A percentile compares a stretch with the other conserved stretches of the same genome.
These are phyloP conservation scores for Pyrenophora tritici-repentis DNA, from an alignment of 2,329 filamentous ascomycete genomes.

Conservation along the genomic window DNA sequence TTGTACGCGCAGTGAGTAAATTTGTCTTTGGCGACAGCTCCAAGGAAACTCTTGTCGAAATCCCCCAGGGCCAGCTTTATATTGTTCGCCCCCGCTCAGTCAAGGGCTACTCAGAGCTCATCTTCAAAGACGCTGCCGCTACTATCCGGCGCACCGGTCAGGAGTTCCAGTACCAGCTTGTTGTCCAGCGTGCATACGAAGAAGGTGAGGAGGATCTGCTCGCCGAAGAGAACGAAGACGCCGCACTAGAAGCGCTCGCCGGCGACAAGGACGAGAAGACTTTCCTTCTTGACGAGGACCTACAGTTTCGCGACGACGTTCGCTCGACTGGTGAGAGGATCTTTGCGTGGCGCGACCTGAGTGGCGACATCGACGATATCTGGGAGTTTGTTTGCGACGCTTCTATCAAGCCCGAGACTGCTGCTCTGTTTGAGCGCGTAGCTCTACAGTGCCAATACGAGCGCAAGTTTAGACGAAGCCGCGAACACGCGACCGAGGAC, in stretches of 20 bases:
- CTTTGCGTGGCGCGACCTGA: constrained; percentile 92
- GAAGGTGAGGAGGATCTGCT: constrained; percentile 93
- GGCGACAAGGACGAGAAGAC: constrained; percentile 95
- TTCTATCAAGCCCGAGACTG: constrained; percentile 70
- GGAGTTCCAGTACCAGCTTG: constrained; percentile 96
- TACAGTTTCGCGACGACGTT: constrained; percentile 85
- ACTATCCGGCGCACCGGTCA: constrained; percentile 91
- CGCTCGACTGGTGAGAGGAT: constrained; percentile 81
- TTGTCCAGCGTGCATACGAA: constrained; percentile 94
- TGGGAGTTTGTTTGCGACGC: constrained; percentile 96
- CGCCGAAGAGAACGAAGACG: constrained; percentile 87
- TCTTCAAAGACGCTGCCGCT: constrained; percentile 95
- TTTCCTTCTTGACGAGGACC: constrained; percentile 88
- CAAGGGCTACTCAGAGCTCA: constrained; percentile 97
- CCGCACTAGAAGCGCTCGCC: constrained; percentile 72
- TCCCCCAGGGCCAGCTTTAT: constrained; percentile 95
- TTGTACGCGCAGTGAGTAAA: constrained; percentile 71
- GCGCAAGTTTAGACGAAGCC: constrained; percentile 82
- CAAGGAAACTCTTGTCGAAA: constrained; percentile 92
- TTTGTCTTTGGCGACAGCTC: constrained; percentile 86
- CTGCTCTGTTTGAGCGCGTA: constrained; percentile 78
- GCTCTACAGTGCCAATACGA: constrained; percentile 97
- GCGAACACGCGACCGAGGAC: constrained; percentile 77
- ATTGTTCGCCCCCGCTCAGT: constrained; percentile 92
- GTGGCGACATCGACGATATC: constrained; percentile 90